Conservation (phyloP, 495 filamentous ascomycete genomes). For the Penicillium psychrofluorescens region DNA sequence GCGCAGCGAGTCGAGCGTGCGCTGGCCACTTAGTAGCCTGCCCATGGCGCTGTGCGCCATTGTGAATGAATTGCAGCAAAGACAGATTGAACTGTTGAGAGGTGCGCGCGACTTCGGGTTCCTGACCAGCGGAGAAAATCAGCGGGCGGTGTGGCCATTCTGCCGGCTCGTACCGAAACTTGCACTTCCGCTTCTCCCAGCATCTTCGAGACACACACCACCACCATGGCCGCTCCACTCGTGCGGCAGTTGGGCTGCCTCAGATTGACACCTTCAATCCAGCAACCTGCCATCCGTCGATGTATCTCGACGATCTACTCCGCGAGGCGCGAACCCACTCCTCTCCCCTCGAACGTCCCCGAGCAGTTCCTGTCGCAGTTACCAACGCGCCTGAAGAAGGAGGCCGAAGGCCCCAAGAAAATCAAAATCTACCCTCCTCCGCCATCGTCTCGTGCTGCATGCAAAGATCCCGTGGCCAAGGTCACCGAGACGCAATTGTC, state of each 20-base stretch:
- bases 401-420: conserved; percentile 30
- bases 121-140: too few relatives aligned
- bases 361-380: conserved; percentile 36
- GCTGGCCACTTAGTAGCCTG: conserved; percentile 30
- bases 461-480: conserved; percentile 53
- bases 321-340: conserved; percentile 23
- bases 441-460: conserved; percentile 32
- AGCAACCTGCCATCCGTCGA: conserved; percentile 32
- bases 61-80: conserved; percentile 13
- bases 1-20: conserved; percentile 18
- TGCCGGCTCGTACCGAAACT: conserved; percentile 28
- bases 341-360: conserved; percentile 36
- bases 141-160: conserved; percentile 15
- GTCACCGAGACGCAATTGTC: conserved; percentile 60
- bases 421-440: conserved; percentile 50
- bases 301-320: conserved; percentile 35
- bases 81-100: too few relatives aligned
- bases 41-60: conserved; percentile 37
- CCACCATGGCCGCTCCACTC: conserved; percentile 52
- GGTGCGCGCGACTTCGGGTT: too few relatives aligned
- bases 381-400: conserved; percentile 28
- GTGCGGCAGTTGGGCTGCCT: conserved; percentile 63
- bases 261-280: conserved; percentile 30
- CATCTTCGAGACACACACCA: conserved; percentile 11
- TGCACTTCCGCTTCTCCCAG: conserved; percentile 21